phyloP scores from a whole-genome alignment of 495 filamentous ascomycete species.

The Aspergillus coremiiformis region DNA sequence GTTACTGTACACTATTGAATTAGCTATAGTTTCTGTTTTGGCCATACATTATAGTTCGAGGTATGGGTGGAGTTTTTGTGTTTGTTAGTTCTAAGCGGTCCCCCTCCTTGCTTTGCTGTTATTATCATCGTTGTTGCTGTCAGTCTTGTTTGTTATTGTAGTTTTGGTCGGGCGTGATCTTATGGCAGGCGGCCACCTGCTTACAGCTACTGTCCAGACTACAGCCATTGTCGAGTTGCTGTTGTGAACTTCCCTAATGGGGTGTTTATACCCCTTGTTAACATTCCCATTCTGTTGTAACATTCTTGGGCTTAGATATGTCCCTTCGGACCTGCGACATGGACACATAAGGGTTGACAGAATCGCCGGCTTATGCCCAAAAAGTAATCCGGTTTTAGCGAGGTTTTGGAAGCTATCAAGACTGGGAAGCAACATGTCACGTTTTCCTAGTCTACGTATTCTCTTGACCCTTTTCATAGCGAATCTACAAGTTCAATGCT shows the following conservation, averaged over 20 bases:
- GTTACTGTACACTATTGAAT: conserved; percentile 7
- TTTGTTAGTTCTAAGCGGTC: neutral
- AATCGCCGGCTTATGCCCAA: neutral
- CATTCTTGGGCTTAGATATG: neutral
- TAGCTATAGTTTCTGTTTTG: too few species aligned
- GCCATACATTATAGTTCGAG: neutral
- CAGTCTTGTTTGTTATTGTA: neutral
- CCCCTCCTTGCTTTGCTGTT: neutral
- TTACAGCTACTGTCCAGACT: neutral
- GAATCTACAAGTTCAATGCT: conserved; percentile 15
- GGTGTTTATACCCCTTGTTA: conserved; percentile 11
- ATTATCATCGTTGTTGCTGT: neutral
- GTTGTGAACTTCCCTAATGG: neutral
- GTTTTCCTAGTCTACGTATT: conserved; percentile 17
- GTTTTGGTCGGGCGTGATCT: neutral
- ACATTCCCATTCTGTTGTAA: neutral
- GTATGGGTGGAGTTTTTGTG: conserved; percentile 7
- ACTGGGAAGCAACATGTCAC: conserved; percentile 18
- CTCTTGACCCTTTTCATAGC: conserved; percentile 19
- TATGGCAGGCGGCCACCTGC: neutral
- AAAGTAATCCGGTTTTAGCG: conserved; percentile 1
- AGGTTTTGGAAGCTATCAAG: neutral
- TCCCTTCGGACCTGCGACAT: too few species aligned
- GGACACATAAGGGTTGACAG: too few species aligned
- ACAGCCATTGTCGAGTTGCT: neutral